Base-by-base conservation (phyloP, 441 rosid genomes). In the Kokia cookei region DNA sequence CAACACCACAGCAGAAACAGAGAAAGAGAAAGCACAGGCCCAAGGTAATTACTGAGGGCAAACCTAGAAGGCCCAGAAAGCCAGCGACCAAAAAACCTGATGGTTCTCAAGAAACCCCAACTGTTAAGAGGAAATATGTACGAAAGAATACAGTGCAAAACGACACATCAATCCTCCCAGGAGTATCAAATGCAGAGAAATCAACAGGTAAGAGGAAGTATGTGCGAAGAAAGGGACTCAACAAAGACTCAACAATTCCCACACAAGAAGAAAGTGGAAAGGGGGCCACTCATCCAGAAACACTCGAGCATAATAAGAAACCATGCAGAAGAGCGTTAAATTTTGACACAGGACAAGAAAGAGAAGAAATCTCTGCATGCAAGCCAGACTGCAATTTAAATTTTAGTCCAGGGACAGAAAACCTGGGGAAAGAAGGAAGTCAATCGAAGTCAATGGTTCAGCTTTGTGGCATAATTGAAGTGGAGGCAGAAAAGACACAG, bases 1-100 rank as follows among this genome's bases (percentile, higher is more conserved):
- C 71, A 80, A 92, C 98, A 55, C 98, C 95, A 7, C 82, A 81
- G 75, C 87, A 79, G 72, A 92, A 89, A 75, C 84, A 86, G 15
- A 93, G 85, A 79, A 80, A 93, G 82, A 96, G 63, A 76, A 96
- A 92, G 79, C 95, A 90, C 79, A 87, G 97, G 79, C 97, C 99
- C 4, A 96, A 90, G 76, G 97, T 96, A 75, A 75, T 84, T 13
- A 79, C 12, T 53, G 98, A 93, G 85, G 88, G 76, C 47, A 93
- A 91, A 75, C 88, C 86, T 2, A 85, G 83, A 71, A 82, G 60
- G 70, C 62, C 78, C 37, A 83, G 84, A 2, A 84, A 78, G 75
- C 76, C 83, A 58, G 58, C 73, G 24, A 70, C 68, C 19, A 68
- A 79, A 72, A 72, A 79, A 55, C 50, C 73, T 45, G 77, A 32